Evolutionary conservation across 2,329 filamentous ascomycete species (phyloP).

Genomic region (Aspergillus phoenicis): DNA sequence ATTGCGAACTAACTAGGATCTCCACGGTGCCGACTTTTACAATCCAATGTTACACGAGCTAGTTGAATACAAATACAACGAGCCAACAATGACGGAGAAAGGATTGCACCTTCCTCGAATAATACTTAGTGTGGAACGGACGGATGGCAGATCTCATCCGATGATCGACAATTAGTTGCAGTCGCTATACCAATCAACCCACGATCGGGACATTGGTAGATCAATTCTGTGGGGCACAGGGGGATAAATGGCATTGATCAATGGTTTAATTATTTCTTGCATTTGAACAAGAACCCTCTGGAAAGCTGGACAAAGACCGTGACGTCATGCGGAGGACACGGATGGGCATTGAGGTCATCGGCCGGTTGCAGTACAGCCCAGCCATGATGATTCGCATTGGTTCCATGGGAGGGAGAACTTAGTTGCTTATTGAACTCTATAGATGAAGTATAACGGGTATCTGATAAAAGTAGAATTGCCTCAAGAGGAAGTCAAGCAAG

Average conservation of each 20-base stretch:
- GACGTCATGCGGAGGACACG: constrained; percentile 36
- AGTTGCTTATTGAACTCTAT: neutral
- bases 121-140: neutral
- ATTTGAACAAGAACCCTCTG: too few species aligned
- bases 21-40: neutral
- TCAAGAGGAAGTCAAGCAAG: neutral
- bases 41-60: neutral
- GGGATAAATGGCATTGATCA: neutral
- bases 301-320: constrained; percentile 14
- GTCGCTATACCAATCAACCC: neutral
- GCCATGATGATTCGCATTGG: neutral
- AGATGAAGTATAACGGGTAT: too few species aligned
- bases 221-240: neutral
- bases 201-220: neutral
- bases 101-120: constrained; percentile 22
- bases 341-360: constrained; percentile 31
- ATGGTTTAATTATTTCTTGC: neutral
- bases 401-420: neutral
- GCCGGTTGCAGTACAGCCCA: constrained; percentile 23
- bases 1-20: constrained; percentile 5
- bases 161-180: neutral
- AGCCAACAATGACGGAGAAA: neutral
- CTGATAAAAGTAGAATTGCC: neutral
- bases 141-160: neutral
- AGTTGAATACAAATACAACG: neutral